Base-by-base conservation (phyloP, 352 stramenopile species). In the Paralagenidium karlingii region DNA sequence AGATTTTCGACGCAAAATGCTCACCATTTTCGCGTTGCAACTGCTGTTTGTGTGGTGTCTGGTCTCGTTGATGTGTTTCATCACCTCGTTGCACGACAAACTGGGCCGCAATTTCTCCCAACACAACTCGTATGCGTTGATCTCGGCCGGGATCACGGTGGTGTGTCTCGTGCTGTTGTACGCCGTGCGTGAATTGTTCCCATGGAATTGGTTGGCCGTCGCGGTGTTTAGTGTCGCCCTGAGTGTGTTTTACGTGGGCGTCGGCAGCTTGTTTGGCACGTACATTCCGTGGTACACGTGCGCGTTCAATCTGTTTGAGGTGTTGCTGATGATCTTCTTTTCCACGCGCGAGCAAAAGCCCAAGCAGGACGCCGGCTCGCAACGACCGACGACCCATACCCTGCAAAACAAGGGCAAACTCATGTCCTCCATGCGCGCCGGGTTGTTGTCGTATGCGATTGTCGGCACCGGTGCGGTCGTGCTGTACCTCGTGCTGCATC, bases 11-110 rank as follows among this genome's bases (percentile, higher is more conserved):
- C 38, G 28, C 16, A 51, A 53, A 24, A 38, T 62, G 18, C 44
- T 62, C 10, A 34, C 26, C 1, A 43, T 58, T 15, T 38, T 62
- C 16, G 45, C 49, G n/a, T 25, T 62, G n/a, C 53, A 62, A 25
- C 15, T 62, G 15, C 19, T 52, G 1, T 24, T 27, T 0, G 40
- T 62, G 9, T 26, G 21, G 4, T 12, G 24, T 3, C 13, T 53
- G 5, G 34, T 47, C 8, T 32, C 34, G 2, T 34, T 55, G 5
- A 39, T 54, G 12, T 20, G 31, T 8, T 54, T 41, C 36, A 13
- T 21, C n/a, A 21, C 22, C 6, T 10, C 34, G 5, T 11, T 5
- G 1, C 22, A 24, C 31, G n/a, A 36, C 24, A 27, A 16, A 21
- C 28, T 26, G 16, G 0, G 5, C 5, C 22, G 26, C 29, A 16